phyloP scores from a whole-genome alignment of 768 basidiomycete species.

The Neoboletus magnificus region DNA sequence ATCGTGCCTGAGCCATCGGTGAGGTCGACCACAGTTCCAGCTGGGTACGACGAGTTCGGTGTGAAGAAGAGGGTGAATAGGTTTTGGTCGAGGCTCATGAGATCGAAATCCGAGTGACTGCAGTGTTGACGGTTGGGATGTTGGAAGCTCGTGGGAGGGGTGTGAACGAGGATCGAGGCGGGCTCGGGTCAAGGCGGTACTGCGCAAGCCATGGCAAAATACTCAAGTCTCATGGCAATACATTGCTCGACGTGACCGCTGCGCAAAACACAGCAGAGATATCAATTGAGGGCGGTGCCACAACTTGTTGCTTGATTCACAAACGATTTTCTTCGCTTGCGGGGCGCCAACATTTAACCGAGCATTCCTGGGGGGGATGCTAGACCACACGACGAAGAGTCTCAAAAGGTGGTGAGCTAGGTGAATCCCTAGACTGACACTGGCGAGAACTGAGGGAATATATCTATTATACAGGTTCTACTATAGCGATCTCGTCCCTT shows the following conservation, averaged over 20 bases:
- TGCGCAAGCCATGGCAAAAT: background rate
- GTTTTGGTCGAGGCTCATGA: conserved; percentile 79
- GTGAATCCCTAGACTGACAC: no score
- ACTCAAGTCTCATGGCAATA: background rate
- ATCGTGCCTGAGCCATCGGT: conserved; percentile 57
- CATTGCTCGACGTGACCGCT: background rate
- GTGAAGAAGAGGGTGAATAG: conserved; percentile 75
- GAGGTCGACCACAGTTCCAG: conserved; percentile 57
- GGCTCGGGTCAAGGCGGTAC: background rate
- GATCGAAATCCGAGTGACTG: background rate
- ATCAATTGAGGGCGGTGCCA: background rate
- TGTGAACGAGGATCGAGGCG: background rate
- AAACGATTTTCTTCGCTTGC: no score
- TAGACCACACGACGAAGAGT: no score
- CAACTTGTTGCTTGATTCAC: background rate
- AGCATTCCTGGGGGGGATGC: no score
- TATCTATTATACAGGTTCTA: no score
- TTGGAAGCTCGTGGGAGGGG: background rate
- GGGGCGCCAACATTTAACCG: no score
- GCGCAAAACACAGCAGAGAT: background rate
- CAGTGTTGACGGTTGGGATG: background rate
- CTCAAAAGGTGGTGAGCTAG: no score
- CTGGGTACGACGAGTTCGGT: conserved; percentile 54
- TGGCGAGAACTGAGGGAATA: no score
- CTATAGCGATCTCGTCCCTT: no score